Evolutionary conservation across 495 filamentous ascomycete species (phyloP), one percentile per base, ranked within the genome.

Genomic region (Xylaria intraflava): DNA sequence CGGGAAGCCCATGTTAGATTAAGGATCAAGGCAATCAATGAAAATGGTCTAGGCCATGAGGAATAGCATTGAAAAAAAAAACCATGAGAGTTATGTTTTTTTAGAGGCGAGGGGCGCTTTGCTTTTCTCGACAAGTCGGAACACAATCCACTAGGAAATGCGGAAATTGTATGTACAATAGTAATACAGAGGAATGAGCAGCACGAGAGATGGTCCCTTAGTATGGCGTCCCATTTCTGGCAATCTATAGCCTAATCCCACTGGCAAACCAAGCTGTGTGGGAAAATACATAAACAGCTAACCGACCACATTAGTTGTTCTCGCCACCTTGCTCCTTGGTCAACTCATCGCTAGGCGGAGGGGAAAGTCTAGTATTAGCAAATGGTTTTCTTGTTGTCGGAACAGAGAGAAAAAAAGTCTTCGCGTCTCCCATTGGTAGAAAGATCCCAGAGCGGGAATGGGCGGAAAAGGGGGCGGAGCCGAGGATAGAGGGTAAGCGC

Each of bases 301-400:
- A 14, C 20, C 6, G 5, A 12, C 39, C 11, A 33, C 12, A 27
- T 68, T 84, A 90, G 71, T 90, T 88, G 58, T 88, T 74, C 75
- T 88, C 84, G 62, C 83, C 86, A 40, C 83, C 83, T 71, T 86
- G 83, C 0, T 76, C 69, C 67, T 78, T 83, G 56, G 80, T 82
- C 56, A 88, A 68, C 50, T 88, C 79, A 46, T 90, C 84, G 64
- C 85, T 89, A 51, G 56, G 49, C 46, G 41, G 36, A 52, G 26
- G 49, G 16, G 14, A 6, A 20, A 19, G 46, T n/a, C n/a, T n/a
- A n/a, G 42, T 48, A 61, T 71, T 54, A 69, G 64, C 53, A 7
- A 3, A 11, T n/a, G n/a, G n/a, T 12, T 38, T 12, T 31, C 31
- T 17, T 9, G 26, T 31, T 27, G 7, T 16, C 6, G 14, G 20